These are phyloP conservation scores for Colletotrichum graminicola DNA, from an alignment of 2,329 filamentous ascomycete genomes.

Conservation along the genomic window DNA sequence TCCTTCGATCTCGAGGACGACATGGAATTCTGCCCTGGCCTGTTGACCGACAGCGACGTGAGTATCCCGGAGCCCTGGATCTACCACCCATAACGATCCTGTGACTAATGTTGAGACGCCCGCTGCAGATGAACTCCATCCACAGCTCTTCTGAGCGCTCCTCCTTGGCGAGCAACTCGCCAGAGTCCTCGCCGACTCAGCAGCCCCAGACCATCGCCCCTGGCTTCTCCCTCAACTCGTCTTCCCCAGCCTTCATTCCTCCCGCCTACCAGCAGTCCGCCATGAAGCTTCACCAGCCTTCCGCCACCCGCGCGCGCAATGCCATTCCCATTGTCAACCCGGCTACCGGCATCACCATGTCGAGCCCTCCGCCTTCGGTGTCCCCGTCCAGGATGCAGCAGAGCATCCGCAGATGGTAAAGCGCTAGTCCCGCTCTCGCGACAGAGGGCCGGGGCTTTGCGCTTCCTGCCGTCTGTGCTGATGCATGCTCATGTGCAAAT, in stretches of 20 bases:
- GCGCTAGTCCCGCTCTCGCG: constrained; percentile 51
- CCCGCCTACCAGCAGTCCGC: constrained; percentile 73
- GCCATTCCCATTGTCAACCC: constrained; percentile 99
- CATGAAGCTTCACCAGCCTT: constrained; percentile 90
- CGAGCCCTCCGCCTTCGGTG: constrained; percentile 84
- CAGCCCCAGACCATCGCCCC: constrained; percentile 84
- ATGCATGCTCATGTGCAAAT: constrained; percentile 53
- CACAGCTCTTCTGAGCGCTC: constrained; percentile 94
- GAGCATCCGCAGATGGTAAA: constrained; percentile 68
- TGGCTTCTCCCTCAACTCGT: constrained; percentile 78
- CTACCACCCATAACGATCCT: constrained; percentile 13
- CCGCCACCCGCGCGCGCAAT: constrained; percentile 90
- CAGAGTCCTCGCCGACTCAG: constrained; percentile 90
- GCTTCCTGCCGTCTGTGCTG: constrained; percentile 52
- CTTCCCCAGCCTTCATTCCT: constrained; percentile 75
- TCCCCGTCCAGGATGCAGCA: constrained; percentile 73
- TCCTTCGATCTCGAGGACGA: constrained; percentile 98
- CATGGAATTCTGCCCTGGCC: constrained; percentile 91
- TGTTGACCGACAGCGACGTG: constrained; percentile 95
- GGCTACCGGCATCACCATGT: constrained; percentile 86
- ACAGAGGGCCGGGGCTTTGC: constrained; percentile 48
- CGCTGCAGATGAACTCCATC: constrained; percentile 84
- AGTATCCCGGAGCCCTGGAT: constrained; percentile 53
- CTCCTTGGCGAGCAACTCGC: constrained; percentile 93
- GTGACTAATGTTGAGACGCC: constrained; percentile 48